phyloP scores from a whole-genome alignment of 805 yeast genomes.

The Nakazawaea holstii region DNA sequence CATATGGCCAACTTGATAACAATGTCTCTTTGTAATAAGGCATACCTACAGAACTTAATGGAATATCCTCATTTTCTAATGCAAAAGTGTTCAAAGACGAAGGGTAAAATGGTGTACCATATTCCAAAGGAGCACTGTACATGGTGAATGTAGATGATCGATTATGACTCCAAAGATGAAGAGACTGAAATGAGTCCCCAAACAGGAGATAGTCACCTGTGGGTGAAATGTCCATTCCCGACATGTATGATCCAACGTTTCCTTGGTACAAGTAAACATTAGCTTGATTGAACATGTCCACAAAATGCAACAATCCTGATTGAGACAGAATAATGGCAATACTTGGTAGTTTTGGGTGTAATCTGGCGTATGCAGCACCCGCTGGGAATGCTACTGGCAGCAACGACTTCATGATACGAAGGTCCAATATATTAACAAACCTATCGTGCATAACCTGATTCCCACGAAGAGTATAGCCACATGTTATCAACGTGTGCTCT shows the following conservation, averaged over 20 bases:
- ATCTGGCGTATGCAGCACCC: constrained; percentile 78
- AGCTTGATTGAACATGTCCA: constrained; percentile 79
- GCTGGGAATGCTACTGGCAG: constrained; percentile 85
- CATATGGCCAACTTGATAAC: constrained; percentile 75
- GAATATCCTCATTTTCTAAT: constrained; percentile 41
- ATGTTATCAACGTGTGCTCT: constrained; percentile 67
- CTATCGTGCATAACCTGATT: constrained; percentile 65
- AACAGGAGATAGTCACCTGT: constrained; percentile 77
- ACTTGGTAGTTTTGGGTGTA: constrained; percentile 84
- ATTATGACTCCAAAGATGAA: constrained; percentile 66
- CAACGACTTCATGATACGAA: constrained; percentile 62
- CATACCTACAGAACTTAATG: constrained; percentile 73
- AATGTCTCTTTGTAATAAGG: constrained; percentile 79
- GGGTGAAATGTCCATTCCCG: constrained; percentile 49
- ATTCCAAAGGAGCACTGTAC: constrained; percentile 43
- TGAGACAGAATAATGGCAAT: constrained; percentile 69
- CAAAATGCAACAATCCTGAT: constrained; percentile 78
- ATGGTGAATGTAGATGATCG: constrained; percentile 34
- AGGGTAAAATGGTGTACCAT: constrained; percentile 40
- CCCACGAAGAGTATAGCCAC: constrained; percentile 71
- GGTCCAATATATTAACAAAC: constrained; percentile 75
- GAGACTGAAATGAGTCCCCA: constrained; percentile 53
- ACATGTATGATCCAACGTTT: constrained; percentile 41
- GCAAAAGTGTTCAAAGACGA: constrained; percentile 18
- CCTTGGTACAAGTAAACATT: constrained; percentile 62